Evolutionary conservation across 495 filamentous ascomycete species (phyloP).

Genomic region (Glarea lozoyensis): DNA sequence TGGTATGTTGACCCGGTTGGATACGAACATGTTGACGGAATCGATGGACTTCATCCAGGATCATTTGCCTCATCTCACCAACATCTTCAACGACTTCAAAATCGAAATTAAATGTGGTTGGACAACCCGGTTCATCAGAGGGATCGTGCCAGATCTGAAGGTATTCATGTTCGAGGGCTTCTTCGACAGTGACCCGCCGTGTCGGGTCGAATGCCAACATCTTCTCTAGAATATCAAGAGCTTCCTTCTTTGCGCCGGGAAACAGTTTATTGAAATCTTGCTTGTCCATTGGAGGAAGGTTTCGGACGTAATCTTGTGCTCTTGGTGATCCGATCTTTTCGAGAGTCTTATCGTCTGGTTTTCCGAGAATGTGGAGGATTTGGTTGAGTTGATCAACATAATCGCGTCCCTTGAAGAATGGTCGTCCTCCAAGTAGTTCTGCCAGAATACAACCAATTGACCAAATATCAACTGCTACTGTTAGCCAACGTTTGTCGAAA

Average conservation of each 20-base stretch:
- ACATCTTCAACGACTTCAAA: constrained; percentile 96
- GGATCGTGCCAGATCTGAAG: constrained; percentile 98
- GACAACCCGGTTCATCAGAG: constrained; percentile 87
- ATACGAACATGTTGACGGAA: constrained; percentile 72
- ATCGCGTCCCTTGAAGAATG: constrained; percentile 98
- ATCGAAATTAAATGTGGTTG: constrained; percentile 92
- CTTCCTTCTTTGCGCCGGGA: constrained; percentile 91
- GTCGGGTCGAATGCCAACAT: constrained; percentile 98
- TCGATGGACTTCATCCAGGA: constrained; percentile 78
- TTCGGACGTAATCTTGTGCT: constrained; percentile 97
- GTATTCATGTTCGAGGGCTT: constrained; percentile 92
- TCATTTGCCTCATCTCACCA: constrained; percentile 91
- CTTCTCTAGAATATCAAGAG: constrained; percentile 84
- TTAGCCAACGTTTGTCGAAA: not conserved
- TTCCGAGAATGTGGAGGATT: constrained; percentile 95
- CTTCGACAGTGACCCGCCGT: constrained; percentile 82
- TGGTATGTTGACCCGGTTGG: constrained; percentile 37
- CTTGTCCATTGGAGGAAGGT: constrained; percentile 94
- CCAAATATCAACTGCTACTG: constrained; percentile 82
- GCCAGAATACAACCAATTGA: constrained; percentile 97
- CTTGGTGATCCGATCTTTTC: constrained; percentile 90
- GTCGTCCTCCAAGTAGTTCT: constrained; percentile 88
- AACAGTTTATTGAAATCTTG: constrained; percentile 81
- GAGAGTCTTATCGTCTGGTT: constrained; percentile 90
- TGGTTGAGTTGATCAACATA: constrained; percentile 99